phyloP scores from a whole-genome alignment of 2,329 filamentous ascomycete species.

The Fusarium secorum region DNA sequence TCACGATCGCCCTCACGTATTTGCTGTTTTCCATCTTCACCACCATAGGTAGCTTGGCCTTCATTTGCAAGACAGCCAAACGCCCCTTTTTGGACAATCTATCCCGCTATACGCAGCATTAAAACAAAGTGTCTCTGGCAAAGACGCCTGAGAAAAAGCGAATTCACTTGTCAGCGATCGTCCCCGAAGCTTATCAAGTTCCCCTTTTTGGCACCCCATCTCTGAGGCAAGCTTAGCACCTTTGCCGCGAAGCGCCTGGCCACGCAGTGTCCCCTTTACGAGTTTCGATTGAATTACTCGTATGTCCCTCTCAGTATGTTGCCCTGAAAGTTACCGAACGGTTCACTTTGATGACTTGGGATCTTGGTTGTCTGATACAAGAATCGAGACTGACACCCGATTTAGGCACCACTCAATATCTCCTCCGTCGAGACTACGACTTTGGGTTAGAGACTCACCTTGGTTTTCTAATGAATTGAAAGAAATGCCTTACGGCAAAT shows the following conservation, averaged over 20 bases:
- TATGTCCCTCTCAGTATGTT: not conserved
- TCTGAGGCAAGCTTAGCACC: not conserved
- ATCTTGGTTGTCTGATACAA: not conserved
- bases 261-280: not conserved
- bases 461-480: not conserved
- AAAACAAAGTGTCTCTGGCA: slow-evolving; percentile 36
- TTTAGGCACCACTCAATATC: not conserved
- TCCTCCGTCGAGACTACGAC: not conserved
- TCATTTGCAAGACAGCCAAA: slow-evolving; percentile 20
- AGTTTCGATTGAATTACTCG: not conserved
- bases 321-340: not conserved
- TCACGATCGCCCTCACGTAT: not conserved
- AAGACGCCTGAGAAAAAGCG: slow-evolving; percentile 21
- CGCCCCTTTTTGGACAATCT: slow-evolving; percentile 40
- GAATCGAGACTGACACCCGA: not conserved
- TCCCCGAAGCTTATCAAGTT: not conserved
- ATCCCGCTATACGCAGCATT: slow-evolving; percentile 41
- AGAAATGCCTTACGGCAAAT: not conserved
- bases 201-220: not conserved
- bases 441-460: not conserved
- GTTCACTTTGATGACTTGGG: too few species aligned
- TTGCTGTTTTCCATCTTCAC: slow-evolving; percentile 7
- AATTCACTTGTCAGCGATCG: slow-evolving; percentile 26
- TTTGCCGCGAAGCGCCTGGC: not conserved
- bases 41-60: slow-evolving; percentile 27